A percentile compares a stretch with the other conserved stretches of the same genome.
phyloP scores from a whole-genome alignment of 306 rosid species.

The Oxytropis ochrocephala region DNA sequence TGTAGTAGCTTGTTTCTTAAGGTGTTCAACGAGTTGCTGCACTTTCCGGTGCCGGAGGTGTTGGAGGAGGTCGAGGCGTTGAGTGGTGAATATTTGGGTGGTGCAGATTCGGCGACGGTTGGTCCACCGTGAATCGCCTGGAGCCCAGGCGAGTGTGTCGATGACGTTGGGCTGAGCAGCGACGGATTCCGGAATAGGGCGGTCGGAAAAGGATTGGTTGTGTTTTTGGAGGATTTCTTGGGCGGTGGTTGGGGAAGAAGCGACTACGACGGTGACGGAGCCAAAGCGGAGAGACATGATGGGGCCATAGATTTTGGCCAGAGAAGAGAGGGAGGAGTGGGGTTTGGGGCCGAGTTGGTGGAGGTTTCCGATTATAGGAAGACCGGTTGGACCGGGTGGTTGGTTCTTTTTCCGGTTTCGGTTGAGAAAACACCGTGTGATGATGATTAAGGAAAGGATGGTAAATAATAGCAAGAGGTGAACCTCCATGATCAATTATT shows the following conservation, averaged over 20 bases:
- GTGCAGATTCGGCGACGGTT: slow-evolving; percentile 51
- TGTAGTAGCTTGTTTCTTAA: background rate
- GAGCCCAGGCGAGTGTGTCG: slow-evolving; percentile 56
- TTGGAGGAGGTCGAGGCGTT: slow-evolving; percentile 42
- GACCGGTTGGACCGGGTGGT: slow-evolving; percentile 48
- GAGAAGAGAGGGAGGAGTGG: slow-evolving; percentile 33
- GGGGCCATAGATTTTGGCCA: slow-evolving; percentile 41
- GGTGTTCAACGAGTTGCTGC: slow-evolving; percentile 29
- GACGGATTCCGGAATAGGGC: slow-evolving; percentile 39
- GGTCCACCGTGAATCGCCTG: slow-evolving; percentile 40
- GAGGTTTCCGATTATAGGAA: slow-evolving; percentile 52
- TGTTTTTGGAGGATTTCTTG: slow-evolving; percentile 49
- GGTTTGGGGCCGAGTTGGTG: slow-evolving; percentile 46
- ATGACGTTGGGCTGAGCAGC: slow-evolving; percentile 46
- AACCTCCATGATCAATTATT: slow-evolving; percentile 21
- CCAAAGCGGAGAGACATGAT: slow-evolving; percentile 52
- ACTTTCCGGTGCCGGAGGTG: slow-evolving; percentile 44
- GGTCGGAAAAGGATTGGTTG: slow-evolving; percentile 39
- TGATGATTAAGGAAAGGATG: background rate
- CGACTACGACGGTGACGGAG: slow-evolving; percentile 31
- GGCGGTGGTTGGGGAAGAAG: slow-evolving; percentile 40
- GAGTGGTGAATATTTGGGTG: slow-evolving; percentile 36
- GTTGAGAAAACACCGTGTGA: background rate
- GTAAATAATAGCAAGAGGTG: slow-evolving; percentile 20
- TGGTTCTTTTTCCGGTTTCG: background rate